Evolutionary conservation across 2,329 filamentous ascomycete genomes (phyloP).

Genomic region (Arthrinium phaeospermum): DNA sequence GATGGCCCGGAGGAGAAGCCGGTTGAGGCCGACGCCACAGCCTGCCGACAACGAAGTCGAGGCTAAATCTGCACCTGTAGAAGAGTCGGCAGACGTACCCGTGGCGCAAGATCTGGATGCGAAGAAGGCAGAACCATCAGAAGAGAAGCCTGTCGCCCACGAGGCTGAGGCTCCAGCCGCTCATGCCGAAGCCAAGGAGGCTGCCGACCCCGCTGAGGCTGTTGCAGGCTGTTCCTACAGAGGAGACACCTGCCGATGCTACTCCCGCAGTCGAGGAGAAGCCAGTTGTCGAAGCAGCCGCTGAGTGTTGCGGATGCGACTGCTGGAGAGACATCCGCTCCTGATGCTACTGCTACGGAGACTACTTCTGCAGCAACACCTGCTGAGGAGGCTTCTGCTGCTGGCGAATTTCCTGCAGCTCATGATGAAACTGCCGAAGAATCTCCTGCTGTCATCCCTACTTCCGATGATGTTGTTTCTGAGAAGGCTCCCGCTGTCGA

Average conservation of each 20-base stretch:
- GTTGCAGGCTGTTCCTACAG: background rate
- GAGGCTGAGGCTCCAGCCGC: background rate
- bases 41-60: background rate
- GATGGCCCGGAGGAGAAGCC: background rate
- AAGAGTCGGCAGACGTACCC: background rate
- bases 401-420: background rate
- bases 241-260: background rate
- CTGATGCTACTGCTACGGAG: background rate
- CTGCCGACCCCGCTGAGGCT: background rate
- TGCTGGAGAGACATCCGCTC: background rate
- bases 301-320: too few relatives aligned
- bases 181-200: background rate
- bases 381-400: background rate
- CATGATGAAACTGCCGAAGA: background rate
- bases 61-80: background rate
- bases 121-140: background rate
- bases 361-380: background rate
- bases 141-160: background rate
- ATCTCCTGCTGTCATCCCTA: background rate
- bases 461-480: background rate
- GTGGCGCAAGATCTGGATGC: background rate
- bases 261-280: background rate
- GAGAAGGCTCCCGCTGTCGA: background rate
- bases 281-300: background rate
- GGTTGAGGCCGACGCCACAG: background rate